Evolutionary conservation across 106 monocot genomes (phyloP), one percentile per base, ranked within the genome.

Genomic region (Allium cepa): DNA sequence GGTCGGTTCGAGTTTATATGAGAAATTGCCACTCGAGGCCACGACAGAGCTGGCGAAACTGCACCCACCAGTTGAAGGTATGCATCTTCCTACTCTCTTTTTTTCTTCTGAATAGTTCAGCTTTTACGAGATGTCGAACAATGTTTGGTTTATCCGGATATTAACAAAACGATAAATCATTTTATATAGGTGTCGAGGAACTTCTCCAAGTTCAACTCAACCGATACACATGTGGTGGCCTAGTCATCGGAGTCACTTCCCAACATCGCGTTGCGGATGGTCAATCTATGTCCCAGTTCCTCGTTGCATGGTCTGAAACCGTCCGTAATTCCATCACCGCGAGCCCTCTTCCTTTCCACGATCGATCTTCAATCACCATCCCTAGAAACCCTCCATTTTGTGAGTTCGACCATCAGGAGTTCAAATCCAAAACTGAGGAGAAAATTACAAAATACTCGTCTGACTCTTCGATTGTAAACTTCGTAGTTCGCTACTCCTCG

Each of bases 181-280:
- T 63, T n/a, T 47, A 8, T 64, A 9, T 59, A 58, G 71, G 49
- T 9, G 59, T 77, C 49, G 68, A 6, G 62, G 12, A 8, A n/a
- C 71, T 9, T 0, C 48, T 80, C 53, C 82, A 80, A 47, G 71
- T 90, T 7, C 82, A 90, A 59, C 74, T 90, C 56, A 85, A 64
- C 57, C 85, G 80, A 1, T 90, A 82, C 71, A 8, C 14, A 3
- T 90, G 80, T 46, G 80, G 85, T 17, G 85, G 90, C 9, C 63
- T 90, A 7, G 77, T 80, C 1, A 15, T 90, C 62, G 82, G 72
- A 12, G 2, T 68, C 58, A 73, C 85, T 47, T 13, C 59, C 8
- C 72, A 85, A 67, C 90, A 90, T 50, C 69, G 73, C 15, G 76
- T 80, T 10, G 90, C 82, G 16, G 89, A 90, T 68, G 89, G 80